Evolutionary conservation across 108 stramenopile species (phyloP).

Genomic region (Ochromonas danica): DNA sequence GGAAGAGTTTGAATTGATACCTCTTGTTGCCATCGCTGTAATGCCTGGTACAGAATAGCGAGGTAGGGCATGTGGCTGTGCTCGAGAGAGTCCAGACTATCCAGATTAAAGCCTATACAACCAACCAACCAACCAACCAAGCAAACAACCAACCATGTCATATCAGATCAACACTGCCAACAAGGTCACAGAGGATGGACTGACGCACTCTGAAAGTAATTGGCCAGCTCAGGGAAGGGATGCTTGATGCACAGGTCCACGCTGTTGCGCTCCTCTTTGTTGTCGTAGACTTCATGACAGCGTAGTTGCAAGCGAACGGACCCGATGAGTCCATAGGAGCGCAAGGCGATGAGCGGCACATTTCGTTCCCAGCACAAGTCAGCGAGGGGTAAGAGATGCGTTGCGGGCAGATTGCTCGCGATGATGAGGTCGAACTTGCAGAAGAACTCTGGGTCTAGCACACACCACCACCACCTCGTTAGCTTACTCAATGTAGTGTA

Average conservation of each 20-base stretch:
- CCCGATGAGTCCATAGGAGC: conserved; percentile 84
- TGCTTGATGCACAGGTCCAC: conserved; percentile 70
- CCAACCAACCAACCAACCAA: background rate
- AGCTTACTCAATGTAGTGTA: too few relatives aligned
- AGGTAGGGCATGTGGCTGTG: conserved; percentile 82
- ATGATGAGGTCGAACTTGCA: conserved; percentile 65
- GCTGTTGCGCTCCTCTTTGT: conserved; percentile 54
- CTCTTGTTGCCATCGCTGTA: background rate
- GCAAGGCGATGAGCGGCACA: conserved; percentile 70
- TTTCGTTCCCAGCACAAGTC: conserved; percentile 52
- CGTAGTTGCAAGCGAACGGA: conserved; percentile 58
- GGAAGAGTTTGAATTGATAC: too few relatives aligned
- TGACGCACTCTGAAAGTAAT: conserved; percentile 21
- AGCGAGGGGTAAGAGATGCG: conserved; percentile 61
- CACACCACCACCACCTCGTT: too few relatives aligned
- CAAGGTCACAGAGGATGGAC: background rate
- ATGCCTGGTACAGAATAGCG: conserved; percentile 56
- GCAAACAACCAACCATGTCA: too few relatives aligned
- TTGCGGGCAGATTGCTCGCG: conserved; percentile 72
- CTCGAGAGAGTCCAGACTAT: conserved; percentile 58
- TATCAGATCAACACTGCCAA: too few relatives aligned
- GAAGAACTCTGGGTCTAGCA: conserved; percentile 29
- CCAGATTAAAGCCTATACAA: conserved; percentile 45
- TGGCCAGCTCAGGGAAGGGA: conserved; percentile 48
- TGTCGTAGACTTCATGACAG: conserved; percentile 63